Evolutionary conservation across 106 monocot genomes (phyloP).

Genomic region (Dendrobium catenatum): DNA sequence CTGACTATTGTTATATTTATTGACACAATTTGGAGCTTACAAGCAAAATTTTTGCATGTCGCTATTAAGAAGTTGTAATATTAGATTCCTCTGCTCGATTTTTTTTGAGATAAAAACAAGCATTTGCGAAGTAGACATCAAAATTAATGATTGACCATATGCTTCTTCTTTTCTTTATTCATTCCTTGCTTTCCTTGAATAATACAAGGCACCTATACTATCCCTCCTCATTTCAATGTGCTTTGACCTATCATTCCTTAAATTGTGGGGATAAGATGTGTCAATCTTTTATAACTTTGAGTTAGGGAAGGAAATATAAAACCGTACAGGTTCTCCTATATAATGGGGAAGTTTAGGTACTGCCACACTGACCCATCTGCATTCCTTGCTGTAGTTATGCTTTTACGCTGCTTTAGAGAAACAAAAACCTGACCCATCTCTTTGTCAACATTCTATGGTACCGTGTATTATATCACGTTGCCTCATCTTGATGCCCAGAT

Average conservation of each 20-base stretch:
- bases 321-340: no score
- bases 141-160: background rate
- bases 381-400: no score
- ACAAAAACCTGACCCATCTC: background rate
- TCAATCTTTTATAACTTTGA: no score
- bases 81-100: background rate
- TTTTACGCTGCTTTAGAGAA: no score
- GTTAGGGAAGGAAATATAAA: no score
- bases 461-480: background rate
- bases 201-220: background rate
- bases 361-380: background rate
- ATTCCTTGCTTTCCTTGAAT: background rate
- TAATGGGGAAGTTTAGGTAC: background rate
- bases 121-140: background rate
- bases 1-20: background rate
- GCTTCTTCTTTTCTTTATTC: background rate
- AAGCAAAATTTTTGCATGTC: background rate
- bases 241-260: background rate
- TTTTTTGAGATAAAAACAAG: background rate
- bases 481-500: background rate
- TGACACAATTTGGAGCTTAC: background rate
- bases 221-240: background rate
- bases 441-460: background rate
- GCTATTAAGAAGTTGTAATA: background rate
- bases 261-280: background rate